Evolutionary conservation across 305 asterid species (phyloP).

Genomic region (Fraxinus angustifolia): DNA sequence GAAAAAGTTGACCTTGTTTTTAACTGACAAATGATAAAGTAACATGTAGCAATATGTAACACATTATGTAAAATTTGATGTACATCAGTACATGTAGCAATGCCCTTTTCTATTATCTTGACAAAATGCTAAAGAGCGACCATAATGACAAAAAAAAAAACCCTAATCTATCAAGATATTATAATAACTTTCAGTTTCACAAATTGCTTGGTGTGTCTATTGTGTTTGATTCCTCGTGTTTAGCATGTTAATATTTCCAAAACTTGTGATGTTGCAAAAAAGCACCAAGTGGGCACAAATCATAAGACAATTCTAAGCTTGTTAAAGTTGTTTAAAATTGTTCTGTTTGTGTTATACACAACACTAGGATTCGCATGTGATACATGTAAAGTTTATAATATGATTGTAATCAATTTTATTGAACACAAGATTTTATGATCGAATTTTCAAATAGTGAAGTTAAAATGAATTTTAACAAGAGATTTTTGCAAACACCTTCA

Average conservation of each 20-base stretch:
- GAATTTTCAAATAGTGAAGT: not conserved
- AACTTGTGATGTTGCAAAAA: not conserved
- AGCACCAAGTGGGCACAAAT: not conserved
- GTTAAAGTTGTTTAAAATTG: not conserved
- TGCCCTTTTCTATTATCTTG: too few relatives aligned
- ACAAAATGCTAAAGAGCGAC: too few relatives aligned
- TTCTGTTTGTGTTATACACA: not conserved
- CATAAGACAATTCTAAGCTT: not conserved
- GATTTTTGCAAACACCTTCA: not conserved
- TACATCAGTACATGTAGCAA: too few relatives aligned
- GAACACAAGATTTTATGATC: not conserved
- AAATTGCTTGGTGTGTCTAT: not conserved
- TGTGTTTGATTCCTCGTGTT: not conserved
- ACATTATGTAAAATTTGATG: too few relatives aligned
- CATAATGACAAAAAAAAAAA: too few relatives aligned
- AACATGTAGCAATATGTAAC: too few relatives aligned
- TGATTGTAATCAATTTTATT: not conserved
- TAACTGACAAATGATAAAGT: too few relatives aligned
- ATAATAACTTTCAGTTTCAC: not conserved
- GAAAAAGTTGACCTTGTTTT: too few relatives aligned
- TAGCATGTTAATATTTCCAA: not conserved
- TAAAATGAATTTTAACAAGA: not conserved
- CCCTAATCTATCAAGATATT: not conserved
- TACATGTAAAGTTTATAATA: not conserved
- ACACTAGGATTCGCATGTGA: not conserved